Percentiles rank a stretch among this genome's conserved stretches.
phyloP scores from a whole-genome alignment of 2,329 filamentous ascomycete genomes.

The Akanthomyces dipterigenus region DNA sequence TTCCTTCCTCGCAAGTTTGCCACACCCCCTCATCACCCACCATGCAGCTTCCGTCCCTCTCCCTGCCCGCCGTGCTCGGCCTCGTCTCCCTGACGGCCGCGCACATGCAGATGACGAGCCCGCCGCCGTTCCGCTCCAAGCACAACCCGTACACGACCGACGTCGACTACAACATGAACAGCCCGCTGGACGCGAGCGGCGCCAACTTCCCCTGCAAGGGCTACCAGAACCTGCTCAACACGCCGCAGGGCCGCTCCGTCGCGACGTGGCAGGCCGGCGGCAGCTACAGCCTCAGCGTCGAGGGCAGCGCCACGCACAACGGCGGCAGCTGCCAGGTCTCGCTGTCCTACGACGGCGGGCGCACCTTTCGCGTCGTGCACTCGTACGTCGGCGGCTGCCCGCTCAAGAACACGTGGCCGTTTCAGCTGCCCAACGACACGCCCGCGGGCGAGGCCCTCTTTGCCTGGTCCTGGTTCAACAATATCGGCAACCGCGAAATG shows the following conservation, averaged over 20 bases:
- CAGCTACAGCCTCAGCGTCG: constrained; percentile 51
- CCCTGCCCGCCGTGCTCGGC: constrained; percentile 28
- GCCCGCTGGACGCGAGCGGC: constrained; percentile 53
- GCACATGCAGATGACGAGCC: constrained; percentile 47
- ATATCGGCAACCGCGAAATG: constrained; percentile 65
- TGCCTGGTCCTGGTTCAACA: constrained; percentile 71
- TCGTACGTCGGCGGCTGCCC: constrained; percentile 44
- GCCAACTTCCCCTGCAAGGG: constrained; percentile 71
- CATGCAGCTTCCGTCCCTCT: constrained; percentile 27
- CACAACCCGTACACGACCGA: constrained; percentile 39
- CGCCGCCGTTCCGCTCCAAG: constrained; percentile 44
- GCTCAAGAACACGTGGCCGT: constrained; percentile 45
- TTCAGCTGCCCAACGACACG: constrained; percentile 56
- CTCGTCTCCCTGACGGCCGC: constrained; percentile 31
- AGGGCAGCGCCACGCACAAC: constrained; percentile 51
- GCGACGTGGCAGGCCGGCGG: constrained; percentile 53
- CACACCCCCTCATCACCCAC: too few relatives aligned
- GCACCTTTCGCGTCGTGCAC: constrained; percentile 56
- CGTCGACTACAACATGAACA: constrained; percentile 65
- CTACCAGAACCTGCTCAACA: constrained; percentile 37
- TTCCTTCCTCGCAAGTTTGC: neutral
- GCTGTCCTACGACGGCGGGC: constrained; percentile 63
- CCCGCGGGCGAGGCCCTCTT: constrained; percentile 40
- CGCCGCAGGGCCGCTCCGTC: constrained; percentile 40
- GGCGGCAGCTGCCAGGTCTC: constrained; percentile 67